Evolutionary conservation across 306 rosid species (phyloP).

Genomic region (Citrullus colocynthis): DNA sequence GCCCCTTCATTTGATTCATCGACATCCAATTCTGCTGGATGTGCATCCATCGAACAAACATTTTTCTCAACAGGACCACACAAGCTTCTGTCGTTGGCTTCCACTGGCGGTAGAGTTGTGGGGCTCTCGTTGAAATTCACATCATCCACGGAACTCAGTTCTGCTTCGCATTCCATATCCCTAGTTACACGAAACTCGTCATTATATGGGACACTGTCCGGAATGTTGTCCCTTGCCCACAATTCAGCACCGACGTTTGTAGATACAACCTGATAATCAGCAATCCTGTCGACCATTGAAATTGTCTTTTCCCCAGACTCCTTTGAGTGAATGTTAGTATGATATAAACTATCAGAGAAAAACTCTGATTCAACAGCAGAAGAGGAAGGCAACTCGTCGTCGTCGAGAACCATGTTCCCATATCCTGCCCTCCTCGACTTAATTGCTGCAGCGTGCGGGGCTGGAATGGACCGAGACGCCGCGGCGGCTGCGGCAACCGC

Average conservation of each 20-base stretch:
- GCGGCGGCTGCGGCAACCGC: slow-evolving; percentile 93
- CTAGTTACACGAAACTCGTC: slow-evolving; percentile 13
- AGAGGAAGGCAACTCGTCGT: slow-evolving; percentile 24
- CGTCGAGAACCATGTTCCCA: slow-evolving; percentile 14
- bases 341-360: slow-evolving; percentile 12
- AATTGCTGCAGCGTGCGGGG: slow-evolving; percentile 85
- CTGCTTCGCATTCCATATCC: slow-evolving; percentile 16
- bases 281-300: slow-evolving; percentile 18
- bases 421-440: slow-evolving; percentile 49
- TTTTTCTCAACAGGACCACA: slow-evolving; percentile 13
- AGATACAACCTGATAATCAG: slow-evolving; percentile 6
- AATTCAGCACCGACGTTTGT: slow-evolving; percentile 11
- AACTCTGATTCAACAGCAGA: slow-evolving; percentile 24
- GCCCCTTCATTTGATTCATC: slow-evolving; percentile 13
- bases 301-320: slow-evolving; percentile 11
- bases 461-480: slow-evolving; percentile 66
- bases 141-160: slow-evolving; percentile 20
- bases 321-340: slow-evolving; percentile 25
- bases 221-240: slow-evolving; percentile 15
- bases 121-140: slow-evolving; percentile 19
- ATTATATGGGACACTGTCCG: slow-evolving; percentile 7
- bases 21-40: slow-evolving; percentile 10
- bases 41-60: slow-evolving; percentile 12
- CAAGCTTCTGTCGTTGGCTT: slow-evolving; percentile 11
- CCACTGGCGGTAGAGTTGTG: not conserved